Evolutionary conservation across 2,329 filamentous ascomycete genomes (phyloP).

Genomic region (Claviceps maximensis): DNA sequence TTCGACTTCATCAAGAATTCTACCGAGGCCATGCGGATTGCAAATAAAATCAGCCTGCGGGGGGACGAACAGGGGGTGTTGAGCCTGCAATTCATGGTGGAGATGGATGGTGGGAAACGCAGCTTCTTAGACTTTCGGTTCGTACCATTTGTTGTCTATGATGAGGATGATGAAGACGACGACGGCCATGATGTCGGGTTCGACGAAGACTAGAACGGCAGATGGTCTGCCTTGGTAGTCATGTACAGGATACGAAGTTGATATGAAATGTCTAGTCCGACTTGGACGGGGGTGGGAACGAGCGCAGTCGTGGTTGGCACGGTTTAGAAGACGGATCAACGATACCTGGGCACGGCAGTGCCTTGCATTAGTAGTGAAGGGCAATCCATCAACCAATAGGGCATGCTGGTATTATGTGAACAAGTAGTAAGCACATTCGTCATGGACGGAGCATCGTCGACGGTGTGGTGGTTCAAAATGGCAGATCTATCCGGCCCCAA

Average conservation of each 20-base stretch:
- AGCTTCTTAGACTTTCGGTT: slow-evolving; percentile 77
- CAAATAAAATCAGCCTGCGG: slow-evolving; percentile 82
- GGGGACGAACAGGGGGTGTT: slow-evolving; percentile 82
- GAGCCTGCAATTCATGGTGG: slow-evolving; percentile 92
- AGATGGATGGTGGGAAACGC: slow-evolving; percentile 55
- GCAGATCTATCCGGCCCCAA: not conserved
- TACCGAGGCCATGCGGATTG: slow-evolving; percentile 80
- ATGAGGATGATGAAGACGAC: slow-evolving; percentile 20
- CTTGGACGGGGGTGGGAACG: not conserved
- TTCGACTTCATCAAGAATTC: slow-evolving; percentile 79
- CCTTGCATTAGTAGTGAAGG: not conserved
- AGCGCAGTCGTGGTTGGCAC: not conserved
- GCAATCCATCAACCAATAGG: not conserved
- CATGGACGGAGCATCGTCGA: not conserved
- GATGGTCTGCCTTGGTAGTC: not conserved
- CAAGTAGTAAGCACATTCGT: not conserved
- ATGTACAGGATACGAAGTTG: not conserved
- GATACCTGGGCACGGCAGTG: not conserved
- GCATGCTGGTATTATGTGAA: not conserved
- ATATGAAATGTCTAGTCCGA: not conserved
- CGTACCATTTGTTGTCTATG: slow-evolving; percentile 56
- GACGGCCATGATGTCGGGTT: not conserved
- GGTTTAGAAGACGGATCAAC: not conserved
- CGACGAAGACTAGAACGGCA: slow-evolving; percentile 4
- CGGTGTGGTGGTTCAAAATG: not conserved